phyloP scores from a whole-genome alignment of 805 yeast species.

The Lipomyces sp. region DNA sequence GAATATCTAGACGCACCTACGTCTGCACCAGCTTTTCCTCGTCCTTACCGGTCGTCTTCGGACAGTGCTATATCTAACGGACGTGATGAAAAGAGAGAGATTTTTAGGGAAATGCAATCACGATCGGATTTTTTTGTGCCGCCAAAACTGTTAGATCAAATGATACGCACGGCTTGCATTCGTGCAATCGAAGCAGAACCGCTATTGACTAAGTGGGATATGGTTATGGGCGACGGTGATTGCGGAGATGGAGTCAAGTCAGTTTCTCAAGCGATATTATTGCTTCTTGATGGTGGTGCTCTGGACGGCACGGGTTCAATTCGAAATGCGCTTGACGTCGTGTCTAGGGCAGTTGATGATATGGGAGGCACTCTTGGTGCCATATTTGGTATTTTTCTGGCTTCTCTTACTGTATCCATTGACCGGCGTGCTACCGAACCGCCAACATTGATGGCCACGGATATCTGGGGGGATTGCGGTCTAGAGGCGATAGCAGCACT shows the following conservation, averaged over 20 bases:
- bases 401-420: conserved; percentile 56
- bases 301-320: conserved; percentile 52
- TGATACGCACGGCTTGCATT: conserved; percentile 50
- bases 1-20: conserved; percentile 26
- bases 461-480: conserved; percentile 32
- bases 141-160: conserved; percentile 18
- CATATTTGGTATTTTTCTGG: conserved; percentile 75
- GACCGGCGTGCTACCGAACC: conserved; percentile 8
- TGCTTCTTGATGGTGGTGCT: conserved; percentile 43
- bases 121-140: conserved; percentile 9
- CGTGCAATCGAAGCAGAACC: conserved; percentile 65
- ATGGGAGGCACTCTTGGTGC: conserved; percentile 99
- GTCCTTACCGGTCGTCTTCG: conserved; percentile 10
- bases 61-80: too few species aligned
- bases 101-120: too few species aligned
- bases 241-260: conserved; percentile 87
- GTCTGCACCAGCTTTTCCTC: conserved; percentile 26
- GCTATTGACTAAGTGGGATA: conserved; percentile 76
- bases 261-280: conserved; percentile 71
- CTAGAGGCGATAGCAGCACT: conserved; percentile 64
- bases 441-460: conserved; percentile 12
- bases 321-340: conserved; percentile 41
- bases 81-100: too few species aligned
- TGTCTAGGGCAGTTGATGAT: conserved; percentile 74
- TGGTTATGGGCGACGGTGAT: conserved; percentile 94